Percentiles rank a stretch among this genome's conserved stretches.
Evolutionary conservation across 257 asterid species (phyloP).

Genomic region (Marsdenia floribunda): DNA sequence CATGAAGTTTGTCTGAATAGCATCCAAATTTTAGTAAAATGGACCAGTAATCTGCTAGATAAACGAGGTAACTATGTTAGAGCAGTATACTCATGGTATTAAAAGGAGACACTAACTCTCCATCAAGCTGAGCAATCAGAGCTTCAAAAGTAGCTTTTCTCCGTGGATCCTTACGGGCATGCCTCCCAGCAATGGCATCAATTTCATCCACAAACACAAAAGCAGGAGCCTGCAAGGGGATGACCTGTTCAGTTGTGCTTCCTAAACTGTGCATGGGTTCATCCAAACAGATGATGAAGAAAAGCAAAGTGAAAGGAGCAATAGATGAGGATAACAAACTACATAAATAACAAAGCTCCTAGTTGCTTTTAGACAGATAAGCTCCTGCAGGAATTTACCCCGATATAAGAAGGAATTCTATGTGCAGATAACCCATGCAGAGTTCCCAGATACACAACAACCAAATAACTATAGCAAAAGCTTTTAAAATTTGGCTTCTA

Average conservation of each 20-base stretch:
- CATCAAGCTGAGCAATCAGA: constrained; percentile 87
- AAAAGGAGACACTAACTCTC: constrained; percentile 65
- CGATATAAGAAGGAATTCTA: neutral
- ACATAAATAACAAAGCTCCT: neutral
- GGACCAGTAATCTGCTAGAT: neutral
- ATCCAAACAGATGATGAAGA: neutral
- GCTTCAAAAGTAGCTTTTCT: constrained; percentile 90
- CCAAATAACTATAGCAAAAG: neutral
- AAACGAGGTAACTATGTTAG: neutral
- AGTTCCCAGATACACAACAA: neutral
- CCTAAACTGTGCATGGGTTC: neutral
- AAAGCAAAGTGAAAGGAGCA: neutral
- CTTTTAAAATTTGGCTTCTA: neutral
- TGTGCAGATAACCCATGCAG: neutral
- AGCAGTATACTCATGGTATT: constrained; percentile 10
- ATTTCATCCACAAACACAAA: constrained; percentile 95
- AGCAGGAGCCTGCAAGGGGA: constrained; percentile 79
- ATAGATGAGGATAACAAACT: neutral
- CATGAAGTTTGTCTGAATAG: neutral
- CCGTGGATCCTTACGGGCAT: constrained; percentile 83
- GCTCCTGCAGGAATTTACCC: neutral
- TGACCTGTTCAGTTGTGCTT: constrained; percentile 18
- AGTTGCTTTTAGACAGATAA: neutral
- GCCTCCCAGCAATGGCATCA: constrained; percentile 99
- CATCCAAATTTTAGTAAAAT: constrained; percentile 4